These are phyloP conservation scores for Ophiostoma sp. DNA, from an alignment of 2,329 filamentous ascomycete species.

Conservation along the genomic window DNA sequence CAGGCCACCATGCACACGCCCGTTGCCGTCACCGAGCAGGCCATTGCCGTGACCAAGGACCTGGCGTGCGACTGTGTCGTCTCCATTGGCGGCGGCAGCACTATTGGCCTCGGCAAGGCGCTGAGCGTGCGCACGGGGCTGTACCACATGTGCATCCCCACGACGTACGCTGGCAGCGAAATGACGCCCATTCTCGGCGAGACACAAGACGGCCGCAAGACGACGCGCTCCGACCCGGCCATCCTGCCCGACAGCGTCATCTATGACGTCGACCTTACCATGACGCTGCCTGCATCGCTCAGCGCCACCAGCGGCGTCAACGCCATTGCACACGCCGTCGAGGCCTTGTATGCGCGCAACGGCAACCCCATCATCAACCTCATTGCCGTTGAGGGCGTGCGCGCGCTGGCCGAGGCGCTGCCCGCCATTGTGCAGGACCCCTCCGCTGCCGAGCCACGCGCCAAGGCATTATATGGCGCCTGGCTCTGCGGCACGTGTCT, in stretches of 20 bases:
- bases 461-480: conserved; percentile 59
- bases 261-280: conserved; percentile 64
- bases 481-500: conserved; percentile 65
- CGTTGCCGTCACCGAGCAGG: conserved; percentile 56
- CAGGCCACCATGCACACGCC: conserved; percentile 64
- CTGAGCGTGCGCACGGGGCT: conserved; percentile 37
- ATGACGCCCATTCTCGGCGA: conserved; percentile 67
- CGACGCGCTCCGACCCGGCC: conserved; percentile 56
- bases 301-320: conserved; percentile 63
- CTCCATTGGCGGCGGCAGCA: conserved; percentile 63
- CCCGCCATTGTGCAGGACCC: too few relatives aligned
- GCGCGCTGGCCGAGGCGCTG: conserved; percentile 53
- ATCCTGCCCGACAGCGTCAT: conserved; percentile 63
- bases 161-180: conserved; percentile 62
- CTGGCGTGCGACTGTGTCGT: conserved; percentile 49
- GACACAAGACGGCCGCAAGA: conserved; percentile 58
- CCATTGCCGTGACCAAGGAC: too few relatives aligned
- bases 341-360: conserved; percentile 63
- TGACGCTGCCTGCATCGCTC: conserved; percentile 55
- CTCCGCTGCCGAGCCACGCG: too few relatives aligned
- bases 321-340: conserved; percentile 65
- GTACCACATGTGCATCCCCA: conserved; percentile 47
- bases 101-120: conserved; percentile 62
- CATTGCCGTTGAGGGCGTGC: conserved; percentile 58
- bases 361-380: conserved; percentile 61